Conservation (phyloP, 257 asterid species). For the Capsicum pubescens region DNA sequence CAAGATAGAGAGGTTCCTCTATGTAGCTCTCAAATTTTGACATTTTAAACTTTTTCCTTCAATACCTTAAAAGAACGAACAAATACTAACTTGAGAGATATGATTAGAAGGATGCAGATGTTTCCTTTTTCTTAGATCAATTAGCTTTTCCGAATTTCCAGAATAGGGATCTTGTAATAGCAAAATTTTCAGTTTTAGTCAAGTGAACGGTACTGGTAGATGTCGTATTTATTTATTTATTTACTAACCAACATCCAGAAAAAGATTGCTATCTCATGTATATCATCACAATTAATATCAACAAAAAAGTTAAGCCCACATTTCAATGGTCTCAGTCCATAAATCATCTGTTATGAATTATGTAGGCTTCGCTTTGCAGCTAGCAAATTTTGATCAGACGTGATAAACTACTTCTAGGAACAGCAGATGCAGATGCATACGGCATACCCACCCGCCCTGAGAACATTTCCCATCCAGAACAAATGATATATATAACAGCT, state of each 20-base stretch:
- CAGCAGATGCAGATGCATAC: not conserved
- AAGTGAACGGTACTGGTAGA: not conserved
- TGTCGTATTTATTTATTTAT: not conserved
- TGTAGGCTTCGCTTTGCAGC: not conserved
- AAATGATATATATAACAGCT: not conserved
- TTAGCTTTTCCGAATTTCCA: not conserved
- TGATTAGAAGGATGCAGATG: not conserved
- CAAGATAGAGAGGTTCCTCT: not conserved
- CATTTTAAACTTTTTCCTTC: not conserved
- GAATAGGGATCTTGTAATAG: not conserved
- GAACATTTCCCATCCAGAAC: not conserved
- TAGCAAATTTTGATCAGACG: not conserved
- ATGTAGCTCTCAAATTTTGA: not conserved
- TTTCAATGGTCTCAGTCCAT: not conserved
- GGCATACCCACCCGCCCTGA: not conserved
- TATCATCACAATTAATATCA: no score
- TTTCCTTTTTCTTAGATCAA: not conserved
- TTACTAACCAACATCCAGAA: not conserved
- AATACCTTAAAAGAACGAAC: not conserved
- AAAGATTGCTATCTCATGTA: not conserved
- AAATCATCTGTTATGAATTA: not conserved
- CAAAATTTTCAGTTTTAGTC: not conserved
- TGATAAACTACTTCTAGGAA: slow-evolving; percentile 1
- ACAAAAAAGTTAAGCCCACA: not conserved
- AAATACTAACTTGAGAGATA: not conserved